Percentiles rank a stretch among this genome's conserved stretches.
Evolutionary conservation across 225 moss, liverwort and hornwort species (phyloP).

Genomic region (Lunularia cruciata): DNA sequence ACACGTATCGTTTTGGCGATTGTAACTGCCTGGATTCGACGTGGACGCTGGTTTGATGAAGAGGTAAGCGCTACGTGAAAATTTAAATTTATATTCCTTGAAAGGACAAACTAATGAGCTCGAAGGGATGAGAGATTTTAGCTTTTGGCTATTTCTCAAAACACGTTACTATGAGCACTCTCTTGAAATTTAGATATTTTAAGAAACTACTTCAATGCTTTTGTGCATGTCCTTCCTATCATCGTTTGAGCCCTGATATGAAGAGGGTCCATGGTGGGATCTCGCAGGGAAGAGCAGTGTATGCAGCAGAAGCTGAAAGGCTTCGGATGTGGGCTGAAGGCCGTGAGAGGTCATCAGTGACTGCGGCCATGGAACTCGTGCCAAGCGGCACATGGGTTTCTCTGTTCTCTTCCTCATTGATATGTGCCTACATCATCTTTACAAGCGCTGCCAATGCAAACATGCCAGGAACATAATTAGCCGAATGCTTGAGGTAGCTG

Average conservation of each 20-base stretch:
- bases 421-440: slow-evolving; percentile 78
- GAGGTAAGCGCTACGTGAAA: no score
- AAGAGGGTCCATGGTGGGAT: no score
- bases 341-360: slow-evolving; percentile 73
- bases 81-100: slow-evolving; percentile 3
- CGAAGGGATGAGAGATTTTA: neutral
- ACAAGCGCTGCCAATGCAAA: slow-evolving; percentile 58
- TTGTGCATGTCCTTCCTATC: neutral
- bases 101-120: neutral
- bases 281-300: slow-evolving; percentile 73
- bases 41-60: slow-evolving; percentile 91
- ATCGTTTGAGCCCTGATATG: neutral
- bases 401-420: slow-evolving; percentile 77
- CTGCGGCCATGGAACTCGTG: slow-evolving; percentile 90
- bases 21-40: slow-evolving; percentile 78
- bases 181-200: neutral
- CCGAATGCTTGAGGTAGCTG: neutral
- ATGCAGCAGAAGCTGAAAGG: slow-evolving; percentile 88
- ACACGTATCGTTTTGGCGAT: slow-evolving; percentile 81
- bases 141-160: neutral
- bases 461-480: slow-evolving; percentile 58
- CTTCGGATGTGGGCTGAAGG: slow-evolving; percentile 90
- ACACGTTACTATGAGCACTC: neutral
- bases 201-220: neutral
- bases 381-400: slow-evolving; percentile 89